Conservation (phyloP, 805 yeast genomes). For the Metschnikowia peoriensis region DNA sequence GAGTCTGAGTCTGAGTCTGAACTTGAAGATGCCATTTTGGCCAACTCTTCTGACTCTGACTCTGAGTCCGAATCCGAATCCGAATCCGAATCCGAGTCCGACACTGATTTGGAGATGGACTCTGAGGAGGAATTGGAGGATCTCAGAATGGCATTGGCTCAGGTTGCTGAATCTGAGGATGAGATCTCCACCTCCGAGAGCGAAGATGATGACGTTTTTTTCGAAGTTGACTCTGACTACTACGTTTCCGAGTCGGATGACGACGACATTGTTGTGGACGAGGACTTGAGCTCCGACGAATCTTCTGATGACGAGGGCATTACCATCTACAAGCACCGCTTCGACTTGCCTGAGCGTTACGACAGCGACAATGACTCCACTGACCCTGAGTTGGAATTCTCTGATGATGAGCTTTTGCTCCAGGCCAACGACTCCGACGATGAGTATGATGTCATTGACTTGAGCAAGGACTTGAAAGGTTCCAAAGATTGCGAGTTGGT, state of each 20-base stretch:
- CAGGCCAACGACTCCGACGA: slow-evolving; percentile 20
- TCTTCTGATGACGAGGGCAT: slow-evolving; percentile 40
- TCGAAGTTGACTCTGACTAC: slow-evolving; percentile 33
- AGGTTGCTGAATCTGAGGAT: slow-evolving; percentile 19
- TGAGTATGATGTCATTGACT: slow-evolving; percentile 37
- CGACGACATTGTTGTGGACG: slow-evolving; percentile 19
- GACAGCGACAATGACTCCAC: slow-evolving; percentile 35
- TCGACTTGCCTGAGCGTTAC: slow-evolving; percentile 36
- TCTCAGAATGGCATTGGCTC: slow-evolving; percentile 18
- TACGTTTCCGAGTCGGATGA: slow-evolving; percentile 23
- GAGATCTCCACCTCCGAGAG: slow-evolving; percentile 16
- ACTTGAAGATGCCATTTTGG: slow-evolving; percentile 4
- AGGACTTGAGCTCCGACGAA: slow-evolving; percentile 19
- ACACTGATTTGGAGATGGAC: slow-evolving; percentile 31
- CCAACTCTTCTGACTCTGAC: slow-evolving; percentile 17
- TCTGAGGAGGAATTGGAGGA: slow-evolving; percentile 27
- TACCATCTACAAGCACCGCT: slow-evolving; percentile 42
- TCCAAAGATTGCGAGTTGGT: slow-evolving; percentile 44
- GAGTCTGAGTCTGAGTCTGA: slow-evolving; percentile 10
- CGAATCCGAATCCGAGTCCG: slow-evolving; percentile 11
- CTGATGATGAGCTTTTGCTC: slow-evolving; percentile 23
- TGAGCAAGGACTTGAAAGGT: slow-evolving; percentile 40
- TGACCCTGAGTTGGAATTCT: slow-evolving; percentile 36
- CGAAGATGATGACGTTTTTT: slow-evolving; percentile 20
- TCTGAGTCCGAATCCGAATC: slow-evolving; percentile 15